phyloP scores from a whole-genome alignment of 1,139 yeast species.

The Sugiyamaella paludigena region DNA sequence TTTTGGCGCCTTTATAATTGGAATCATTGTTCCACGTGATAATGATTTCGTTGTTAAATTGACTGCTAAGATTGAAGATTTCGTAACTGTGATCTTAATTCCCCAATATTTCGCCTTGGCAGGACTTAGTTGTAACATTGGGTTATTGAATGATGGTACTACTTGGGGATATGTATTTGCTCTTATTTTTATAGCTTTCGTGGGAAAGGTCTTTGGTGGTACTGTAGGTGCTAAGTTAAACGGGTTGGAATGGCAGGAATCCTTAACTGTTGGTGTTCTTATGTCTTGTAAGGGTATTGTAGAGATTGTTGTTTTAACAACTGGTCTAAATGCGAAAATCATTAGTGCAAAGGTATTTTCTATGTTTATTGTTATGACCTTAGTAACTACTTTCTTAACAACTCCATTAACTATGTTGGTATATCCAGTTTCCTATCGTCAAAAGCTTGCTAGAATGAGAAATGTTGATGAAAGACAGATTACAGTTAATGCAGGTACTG shows the following conservation, averaged over 20 bases:
- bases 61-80: slow-evolving; percentile 72
- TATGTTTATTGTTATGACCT: slow-evolving; percentile 80
- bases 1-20: slow-evolving; percentile 78
- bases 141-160: slow-evolving; percentile 56
- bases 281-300: slow-evolving; percentile 89
- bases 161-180: slow-evolving; percentile 79
- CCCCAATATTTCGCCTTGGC: slow-evolving; percentile 80
- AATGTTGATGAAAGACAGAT: slow-evolving; percentile 36
- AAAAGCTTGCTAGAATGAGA: slow-evolving; percentile 45
- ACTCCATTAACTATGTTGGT: slow-evolving; percentile 63
- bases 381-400: slow-evolving; percentile 68
- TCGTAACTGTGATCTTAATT: slow-evolving; percentile 64
- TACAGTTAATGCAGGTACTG: slow-evolving; percentile 36
- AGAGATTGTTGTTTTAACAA: slow-evolving; percentile 61
- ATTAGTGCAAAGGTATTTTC: slow-evolving; percentile 63
- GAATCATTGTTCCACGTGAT: slow-evolving; percentile 74
- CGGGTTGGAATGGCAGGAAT: slow-evolving; percentile 68
- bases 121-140: slow-evolving; percentile 67
- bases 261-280: slow-evolving; percentile 71
- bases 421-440: slow-evolving; percentile 61
- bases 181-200: slow-evolving; percentile 60
- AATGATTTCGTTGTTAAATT: slow-evolving; percentile 65
- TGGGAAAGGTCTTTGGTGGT: slow-evolving; percentile 67
- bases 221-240: slow-evolving; percentile 57
- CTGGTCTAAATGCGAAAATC: slow-evolving; percentile 69